Base-by-base conservation (phyloP, 331 rosid species). In the Pyracantha coccinea region DNA sequence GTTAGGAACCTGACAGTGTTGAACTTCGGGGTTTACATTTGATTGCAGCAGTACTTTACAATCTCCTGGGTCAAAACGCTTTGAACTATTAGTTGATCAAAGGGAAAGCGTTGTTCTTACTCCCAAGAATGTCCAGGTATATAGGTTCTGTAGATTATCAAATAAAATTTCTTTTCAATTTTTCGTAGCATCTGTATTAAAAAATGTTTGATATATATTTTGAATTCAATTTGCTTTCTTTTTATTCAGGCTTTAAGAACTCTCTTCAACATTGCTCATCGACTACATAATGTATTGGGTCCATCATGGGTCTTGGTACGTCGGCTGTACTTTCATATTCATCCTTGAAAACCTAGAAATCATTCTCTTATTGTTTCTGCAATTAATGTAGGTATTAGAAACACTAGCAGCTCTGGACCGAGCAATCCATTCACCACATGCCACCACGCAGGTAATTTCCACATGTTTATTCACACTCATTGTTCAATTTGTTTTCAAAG, bases 261-360 rank as follows among this genome's bases (percentile, higher is more conserved):
- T 70, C 92, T 94, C 63, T 94, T 94, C 93, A 94, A 94, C 87
- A 88, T 91, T 78, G 96, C 98, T 73, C 98, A 94, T 72, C 93
- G 98, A 57, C 79, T 94, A 77, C 96, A 90, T 79, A 94, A 94
- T 85, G 93, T 94, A 81, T 77, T 94, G 92, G 98, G 98, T 19
- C 96, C 95, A 69, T 94, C 98, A 15, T 94, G 98, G 98, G 97
- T 94, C 71, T 80, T 94, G 97, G 98, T 94, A 90, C 9, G 97
- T 85, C 24, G 25, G 25, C 44, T 61, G 75, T 75, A 47, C 53
- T 77, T 24, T 77, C 62, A 24, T 27, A 60, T 60, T 77, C 29
- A n/a, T 79, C 66, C 58, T 24, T 66, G 44, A 32, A 41, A 79
- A 38, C 38, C 27, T 74, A 55, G 32, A 59, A 12, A 71, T 59